Conservation (phyloP, 192 early-diverging fungal species). For the Podila minutissima region DNA sequence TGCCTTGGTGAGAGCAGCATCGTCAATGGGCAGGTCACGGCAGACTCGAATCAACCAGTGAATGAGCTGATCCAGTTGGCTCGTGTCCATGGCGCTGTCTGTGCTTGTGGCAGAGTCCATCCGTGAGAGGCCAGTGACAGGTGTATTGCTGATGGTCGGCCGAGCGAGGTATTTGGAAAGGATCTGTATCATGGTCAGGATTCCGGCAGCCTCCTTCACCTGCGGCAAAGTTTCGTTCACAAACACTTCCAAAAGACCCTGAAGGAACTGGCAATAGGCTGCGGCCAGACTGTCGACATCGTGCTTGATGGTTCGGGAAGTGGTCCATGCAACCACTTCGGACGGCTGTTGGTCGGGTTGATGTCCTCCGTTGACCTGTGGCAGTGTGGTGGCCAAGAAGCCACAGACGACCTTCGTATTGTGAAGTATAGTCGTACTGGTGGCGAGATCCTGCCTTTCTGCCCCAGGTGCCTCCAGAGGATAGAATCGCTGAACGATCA, state of each 20-base stretch:
- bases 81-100: background rate
- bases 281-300: constrained; percentile 41
- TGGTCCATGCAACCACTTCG: constrained; percentile 48
- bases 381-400: constrained; percentile 33
- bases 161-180: constrained; percentile 42
- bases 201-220: constrained; percentile 56
- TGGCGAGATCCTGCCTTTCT: too few species aligned
- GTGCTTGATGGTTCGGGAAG: constrained; percentile 20
- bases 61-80: constrained; percentile 36
- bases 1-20: constrained; percentile 47
- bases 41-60: constrained; percentile 55
- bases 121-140: background rate
- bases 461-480: background rate
- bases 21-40: constrained; percentile 56
- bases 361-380: constrained; percentile 43
- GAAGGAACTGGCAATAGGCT: constrained; percentile 31
- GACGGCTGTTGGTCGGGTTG: constrained; percentile 17
- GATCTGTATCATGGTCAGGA: constrained; percentile 51
- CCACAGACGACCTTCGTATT: constrained; percentile 19
- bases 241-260: constrained; percentile 45
- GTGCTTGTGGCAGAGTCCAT: constrained; percentile 3
- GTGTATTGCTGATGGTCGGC: background rate
- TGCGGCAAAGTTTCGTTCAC: constrained; percentile 50
- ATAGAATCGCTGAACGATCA: constrained; percentile 34
- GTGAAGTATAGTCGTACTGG: background rate